A percentile compares a stretch with the other conserved stretches of the same genome.
These are phyloP conservation scores for Chlamydomonas sp. DNA, from an alignment of 139 green algal genomes.

Conservation along the genomic window DNA sequence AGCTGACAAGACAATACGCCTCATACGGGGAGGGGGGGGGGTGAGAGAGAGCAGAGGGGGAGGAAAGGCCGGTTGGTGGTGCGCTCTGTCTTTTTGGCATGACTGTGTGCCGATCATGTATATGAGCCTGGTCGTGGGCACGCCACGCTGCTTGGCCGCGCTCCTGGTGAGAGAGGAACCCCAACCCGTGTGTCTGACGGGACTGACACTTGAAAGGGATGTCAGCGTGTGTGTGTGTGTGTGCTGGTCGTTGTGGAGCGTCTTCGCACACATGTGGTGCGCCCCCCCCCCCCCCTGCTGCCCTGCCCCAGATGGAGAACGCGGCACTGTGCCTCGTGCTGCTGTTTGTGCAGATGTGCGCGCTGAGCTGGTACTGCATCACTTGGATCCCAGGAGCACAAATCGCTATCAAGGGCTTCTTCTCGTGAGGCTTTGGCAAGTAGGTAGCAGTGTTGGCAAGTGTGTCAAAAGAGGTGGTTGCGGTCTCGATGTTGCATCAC, in stretches of 20 bases:
- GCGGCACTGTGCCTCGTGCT: conserved; percentile 26
- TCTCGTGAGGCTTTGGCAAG: conserved; percentile 19
- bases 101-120: background rate
- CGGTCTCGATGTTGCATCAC: too few relatives aligned
- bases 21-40: too few relatives aligned
- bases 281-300: too few relatives aligned
- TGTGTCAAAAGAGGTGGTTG: too few relatives aligned
- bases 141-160: too few relatives aligned
- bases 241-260: too few relatives aligned
- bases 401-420: conserved; percentile 19
- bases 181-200: background rate
- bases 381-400: conserved; percentile 30
- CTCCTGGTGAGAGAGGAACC: background rate
- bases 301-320: conserved; percentile 10
- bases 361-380: conserved; percentile 29
- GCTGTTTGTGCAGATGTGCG: conserved; percentile 26
- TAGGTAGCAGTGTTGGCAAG: too few relatives aligned
- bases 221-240: too few relatives aligned
- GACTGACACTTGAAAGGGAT: background rate
- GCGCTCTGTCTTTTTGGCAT: background rate
- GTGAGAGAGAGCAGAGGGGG: too few relatives aligned
- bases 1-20: background rate
- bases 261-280: background rate
- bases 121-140: too few relatives aligned
- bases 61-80: too few relatives aligned